Base-by-base conservation (phyloP, 768 basidiomycete genomes). In the Ramaria rubella region DNA sequence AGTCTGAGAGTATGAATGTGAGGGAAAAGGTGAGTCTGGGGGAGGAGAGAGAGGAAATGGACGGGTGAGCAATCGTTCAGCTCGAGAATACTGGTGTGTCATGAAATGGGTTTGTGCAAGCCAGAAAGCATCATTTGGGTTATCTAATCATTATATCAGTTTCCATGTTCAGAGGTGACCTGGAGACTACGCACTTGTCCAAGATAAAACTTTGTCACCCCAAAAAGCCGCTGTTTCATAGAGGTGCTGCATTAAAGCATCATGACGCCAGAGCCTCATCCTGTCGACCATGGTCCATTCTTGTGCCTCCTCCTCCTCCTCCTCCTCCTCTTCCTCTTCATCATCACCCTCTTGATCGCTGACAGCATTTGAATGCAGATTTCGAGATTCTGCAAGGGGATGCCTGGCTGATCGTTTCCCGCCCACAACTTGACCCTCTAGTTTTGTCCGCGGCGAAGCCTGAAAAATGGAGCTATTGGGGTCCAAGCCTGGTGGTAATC, bases 121-220 rank as follows among this genome's bases (percentile, higher is more conserved):
- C 96, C 96, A 99, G 71, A 99, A 98, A 12, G 94, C 96, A 70
- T 99, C 96, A 67, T 97, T 96, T 29, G 94, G 87, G 65, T 98
- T 92, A 60, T 86, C 95, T 95, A 63, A 1, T 17, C 34, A 46
- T 33, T 36, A 15, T 24, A 58, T 52, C 38, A 49, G 30, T 11
- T 45, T 29, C 56, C 38, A 23, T 17, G 49, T 23, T 4, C 34
- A n/a, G 26, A 34, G 7, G 3, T n/a, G 19, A 57, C 55, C 38
- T 58, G 51, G 59, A 8, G 36, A 57, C 38, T 54, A 72, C 70
- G 67, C 66, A 97, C 95, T 89, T 29, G 96, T 98, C 91, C 93
- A 94, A 59, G 82, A 89, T 46, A 97, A 76, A 45, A 98, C 85
- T 70, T 99, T 98, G 74, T 95, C 93, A 4, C 96, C 96, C 96